phyloP scores from a whole-genome alignment of 495 filamentous ascomycete species.

The Aspergillus steynii region DNA sequence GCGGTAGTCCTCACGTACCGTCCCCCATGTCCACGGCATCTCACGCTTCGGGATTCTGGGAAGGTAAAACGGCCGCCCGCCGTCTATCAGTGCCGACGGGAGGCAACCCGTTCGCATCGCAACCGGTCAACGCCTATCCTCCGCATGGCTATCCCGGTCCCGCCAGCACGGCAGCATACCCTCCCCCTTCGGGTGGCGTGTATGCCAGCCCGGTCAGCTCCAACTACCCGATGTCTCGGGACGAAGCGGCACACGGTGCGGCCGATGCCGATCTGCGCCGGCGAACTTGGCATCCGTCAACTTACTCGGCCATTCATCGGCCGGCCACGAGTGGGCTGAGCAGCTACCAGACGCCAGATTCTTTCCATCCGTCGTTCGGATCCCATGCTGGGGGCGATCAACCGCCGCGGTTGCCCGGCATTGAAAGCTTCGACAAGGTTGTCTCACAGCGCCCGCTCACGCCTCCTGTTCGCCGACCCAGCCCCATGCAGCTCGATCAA shows the following conservation, averaged over 20 bases:
- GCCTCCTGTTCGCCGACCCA: slow-evolving; percentile 62
- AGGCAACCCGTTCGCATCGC: slow-evolving; percentile 70
- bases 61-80: slow-evolving; percentile 67
- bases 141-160: slow-evolving; percentile 55
- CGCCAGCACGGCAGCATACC: slow-evolving; percentile 43
- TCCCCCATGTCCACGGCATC: slow-evolving; percentile 70
- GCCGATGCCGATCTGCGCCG: slow-evolving; percentile 77
- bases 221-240: slow-evolving; percentile 61
- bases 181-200: slow-evolving; percentile 56
- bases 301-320: slow-evolving; percentile 58
- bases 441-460: slow-evolving; percentile 56
- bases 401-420: slow-evolving; percentile 73
- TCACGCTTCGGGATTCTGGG: slow-evolving; percentile 67
- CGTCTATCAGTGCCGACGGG: slow-evolving; percentile 80
- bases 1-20: slow-evolving; percentile 70
- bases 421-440: slow-evolving; percentile 83
- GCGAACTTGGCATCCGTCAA: slow-evolving; percentile 88
- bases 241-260: slow-evolving; percentile 60
- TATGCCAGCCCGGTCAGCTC: slow-evolving; percentile 72
- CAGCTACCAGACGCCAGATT: slow-evolving; percentile 61
- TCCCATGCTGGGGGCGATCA: slow-evolving; percentile 50
- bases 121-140: slow-evolving; percentile 55
- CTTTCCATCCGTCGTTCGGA: slow-evolving; percentile 52
- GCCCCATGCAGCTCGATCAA: slow-evolving; percentile 69
- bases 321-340: slow-evolving; percentile 61